Evolutionary conservation across 1,139 yeast genomes (phyloP).

Genomic region (Schizosaccharomyces versatilis): DNA sequence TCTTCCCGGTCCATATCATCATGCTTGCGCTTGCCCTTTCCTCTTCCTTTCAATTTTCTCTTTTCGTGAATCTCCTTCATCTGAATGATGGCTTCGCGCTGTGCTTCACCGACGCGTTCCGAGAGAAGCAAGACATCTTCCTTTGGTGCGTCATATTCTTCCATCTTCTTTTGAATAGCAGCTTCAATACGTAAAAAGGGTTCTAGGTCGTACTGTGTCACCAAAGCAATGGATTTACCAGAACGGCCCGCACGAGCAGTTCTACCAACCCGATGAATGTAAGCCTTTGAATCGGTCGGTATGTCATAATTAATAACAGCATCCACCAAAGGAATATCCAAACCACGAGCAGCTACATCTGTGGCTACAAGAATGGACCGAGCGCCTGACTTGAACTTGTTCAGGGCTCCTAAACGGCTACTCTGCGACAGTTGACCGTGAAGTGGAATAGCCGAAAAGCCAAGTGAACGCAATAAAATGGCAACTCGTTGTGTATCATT

Average conservation of each 20-base stretch:
- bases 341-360: conserved; percentile 94
- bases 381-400: conserved; percentile 72
- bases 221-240: conserved; percentile 77
- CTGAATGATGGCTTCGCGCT: conserved; percentile 71
- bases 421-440: conserved; percentile 88
- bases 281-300: conserved; percentile 95
- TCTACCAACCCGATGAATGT: conserved; percentile 92
- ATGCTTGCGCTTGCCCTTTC: conserved; percentile 9
- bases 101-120: conserved; percentile 76
- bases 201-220: conserved; percentile 86
- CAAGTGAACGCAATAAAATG: conserved; percentile 53
- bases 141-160: conserved; percentile 62
- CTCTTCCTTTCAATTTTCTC: conserved; percentile 21
- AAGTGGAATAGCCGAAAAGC: conserved; percentile 75
- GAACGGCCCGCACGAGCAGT: conserved; percentile 96
- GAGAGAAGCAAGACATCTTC: conserved; percentile 60
- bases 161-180: conserved; percentile 43
- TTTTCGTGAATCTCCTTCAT: conserved; percentile 43
- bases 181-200: conserved; percentile 63
- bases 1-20: conserved; percentile 16
- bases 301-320: conserved; percentile 81
- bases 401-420: conserved; percentile 78
- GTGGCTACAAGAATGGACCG: conserved; percentile 77
- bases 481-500: conserved; percentile 89
- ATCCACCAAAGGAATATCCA: conserved; percentile 89